phyloP scores from a whole-genome alignment of 2,329 filamentous ascomycete genomes.

The Pseudocercospora ulei region DNA sequence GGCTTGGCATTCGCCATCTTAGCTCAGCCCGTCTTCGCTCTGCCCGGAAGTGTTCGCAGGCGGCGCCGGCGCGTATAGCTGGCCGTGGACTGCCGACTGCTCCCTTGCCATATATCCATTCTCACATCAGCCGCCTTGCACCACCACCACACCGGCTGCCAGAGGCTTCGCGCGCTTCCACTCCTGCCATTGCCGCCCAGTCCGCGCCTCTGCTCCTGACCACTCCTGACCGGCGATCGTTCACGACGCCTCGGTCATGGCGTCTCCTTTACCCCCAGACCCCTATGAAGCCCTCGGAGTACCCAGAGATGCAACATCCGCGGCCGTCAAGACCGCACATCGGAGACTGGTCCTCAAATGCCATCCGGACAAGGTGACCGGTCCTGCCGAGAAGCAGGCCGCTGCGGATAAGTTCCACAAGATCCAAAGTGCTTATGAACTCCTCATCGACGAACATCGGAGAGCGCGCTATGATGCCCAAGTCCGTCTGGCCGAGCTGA shows the following conservation, averaged over 20 bases:
- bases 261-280: slow-evolving; percentile 49
- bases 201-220: slow-evolving; percentile 10
- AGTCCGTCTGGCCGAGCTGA: slow-evolving; percentile 56
- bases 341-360: slow-evolving; percentile 79
- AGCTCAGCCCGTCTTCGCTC: not conserved
- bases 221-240: slow-evolving; percentile 16
- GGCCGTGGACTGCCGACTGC: slow-evolving; percentile 4
- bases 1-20: slow-evolving; percentile 3
- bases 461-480: slow-evolving; percentile 69
- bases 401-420: slow-evolving; percentile 84
- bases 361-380: slow-evolving; percentile 58
- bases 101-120: slow-evolving; percentile 5
- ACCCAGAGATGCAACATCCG: slow-evolving; percentile 59
- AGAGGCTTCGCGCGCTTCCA: slow-evolving; percentile 4
- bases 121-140: slow-evolving; percentile 9
- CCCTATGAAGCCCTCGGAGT: slow-evolving; percentile 75
- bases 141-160: slow-evolving; percentile 2
- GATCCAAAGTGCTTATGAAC: slow-evolving; percentile 86
- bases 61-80: too few species aligned
- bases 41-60: slow-evolving; percentile 6
- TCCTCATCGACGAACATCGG: slow-evolving; percentile 67
- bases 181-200: slow-evolving; percentile 4
- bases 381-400: slow-evolving; percentile 62
- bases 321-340: slow-evolving; percentile 82
- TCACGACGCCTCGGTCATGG: slow-evolving; percentile 15